A percentile compares a stretch with the other conserved stretches of the same genome.
Evolutionary conservation across 495 filamentous ascomycete species (phyloP).

Genomic region (Usnea hakonensis): DNA sequence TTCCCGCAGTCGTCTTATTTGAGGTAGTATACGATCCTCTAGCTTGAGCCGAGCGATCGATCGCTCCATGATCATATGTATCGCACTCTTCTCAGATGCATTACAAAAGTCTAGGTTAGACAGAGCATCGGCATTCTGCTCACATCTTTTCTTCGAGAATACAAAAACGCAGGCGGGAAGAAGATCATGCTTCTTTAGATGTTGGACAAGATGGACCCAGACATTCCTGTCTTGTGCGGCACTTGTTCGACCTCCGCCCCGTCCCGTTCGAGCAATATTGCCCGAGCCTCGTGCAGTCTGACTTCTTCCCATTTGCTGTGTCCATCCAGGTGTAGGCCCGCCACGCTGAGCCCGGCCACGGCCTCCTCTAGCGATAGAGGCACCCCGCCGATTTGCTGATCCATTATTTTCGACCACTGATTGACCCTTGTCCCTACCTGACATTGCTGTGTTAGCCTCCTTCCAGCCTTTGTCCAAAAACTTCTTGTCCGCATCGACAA

Average conservation of each 20-base stretch:
- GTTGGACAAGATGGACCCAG: constrained; percentile 94
- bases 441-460: constrained; percentile 75
- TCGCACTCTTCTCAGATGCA: constrained; percentile 85
- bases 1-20: constrained; percentile 81
- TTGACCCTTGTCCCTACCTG: constrained; percentile 73
- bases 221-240: constrained; percentile 89
- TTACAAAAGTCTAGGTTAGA: constrained; percentile 92
- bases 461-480: constrained; percentile 92
- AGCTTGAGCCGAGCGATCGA: constrained; percentile 87
- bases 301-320: constrained; percentile 47
- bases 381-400: constrained; percentile 29
- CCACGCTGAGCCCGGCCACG: constrained; percentile 41
- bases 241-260: constrained; percentile 73
- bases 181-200: constrained; percentile 76
- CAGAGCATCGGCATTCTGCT: constrained; percentile 91
- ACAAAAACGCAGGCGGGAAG: constrained; percentile 95
- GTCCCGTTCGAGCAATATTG: constrained; percentile 80
- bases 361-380: constrained; percentile 42
- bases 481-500: constrained; percentile 84
- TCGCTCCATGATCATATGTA: constrained; percentile 96
- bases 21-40: constrained; percentile 80
- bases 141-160: constrained; percentile 94
- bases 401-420: constrained; percentile 42
- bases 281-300: constrained; percentile 58
- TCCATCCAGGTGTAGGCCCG: constrained; percentile 40